Base-by-base conservation (phyloP, 768 basidiomycete genomes). In the Amanita pseudoporphyria region DNA sequence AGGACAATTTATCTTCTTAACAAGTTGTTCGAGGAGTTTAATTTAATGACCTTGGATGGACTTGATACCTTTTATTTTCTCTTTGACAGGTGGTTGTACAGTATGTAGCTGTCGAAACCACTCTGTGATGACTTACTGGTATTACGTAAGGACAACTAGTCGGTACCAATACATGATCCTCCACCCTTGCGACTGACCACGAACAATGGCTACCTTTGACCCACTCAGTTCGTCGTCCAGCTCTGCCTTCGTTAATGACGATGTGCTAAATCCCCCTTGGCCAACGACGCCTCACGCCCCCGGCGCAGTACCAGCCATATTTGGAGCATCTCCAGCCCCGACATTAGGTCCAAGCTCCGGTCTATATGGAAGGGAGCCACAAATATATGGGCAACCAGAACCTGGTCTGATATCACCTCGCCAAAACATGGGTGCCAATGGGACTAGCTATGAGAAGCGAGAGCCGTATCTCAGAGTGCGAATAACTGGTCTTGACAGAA, bases 401-500 rank as follows among this genome's bases (percentile, higher is more conserved):
- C 77, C 82, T 36, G 89, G 90, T 2, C 76, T 92, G 24, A 80
- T 92, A 47, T 89, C 89, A 19, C 89, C 89, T 9, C 67, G 76
- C 49, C 73, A 78, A 1, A 78, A 79, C 18, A 70, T 77, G 2
- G 73, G 75, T 22, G 72, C 82, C 0, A 89, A 87, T 61, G 89
- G 89, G 5, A 62, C 69, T 28, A 81, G 71, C 52, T 85, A 76
- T 56, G 89, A 91, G 70, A 85, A 77, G 67, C 70, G 66, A 24
- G 88, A 86, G 57, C 87, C 88, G 21, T 96, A 90, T 64, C 73
- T 99, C 52, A 76, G 90, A 60, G 88, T 95, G 41, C 76, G 91
- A 60, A 87, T 99, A 54, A 87, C 88, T 14, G 87, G 84, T 12
- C 64, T 99, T 60, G 96, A 99, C 67, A 78, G 96, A 67, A 97